These are phyloP conservation scores for Persicaria maculosa DNA, from an alignment of 148 eudicot genomes.

Conservation along the genomic window DNA sequence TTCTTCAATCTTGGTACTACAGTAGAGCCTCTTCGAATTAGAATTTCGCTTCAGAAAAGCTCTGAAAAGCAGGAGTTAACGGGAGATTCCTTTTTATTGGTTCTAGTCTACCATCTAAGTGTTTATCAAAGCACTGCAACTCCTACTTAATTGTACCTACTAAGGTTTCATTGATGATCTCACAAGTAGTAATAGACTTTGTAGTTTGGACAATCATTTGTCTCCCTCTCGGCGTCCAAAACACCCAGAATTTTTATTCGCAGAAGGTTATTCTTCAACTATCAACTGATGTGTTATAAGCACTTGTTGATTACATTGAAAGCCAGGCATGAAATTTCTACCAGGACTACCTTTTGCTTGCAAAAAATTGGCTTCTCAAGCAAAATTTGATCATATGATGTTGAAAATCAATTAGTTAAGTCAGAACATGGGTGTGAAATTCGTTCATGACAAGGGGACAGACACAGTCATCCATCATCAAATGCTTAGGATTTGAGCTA, in stretches of 20 bases:
- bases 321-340: no score
- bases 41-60: conserved; percentile 9
- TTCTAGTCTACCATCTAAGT: neutral
- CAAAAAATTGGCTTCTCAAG: no score
- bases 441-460: no score
- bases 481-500: no score
- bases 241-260: conserved; percentile 8
- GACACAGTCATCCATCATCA: no score
- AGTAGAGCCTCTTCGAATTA: neutral
- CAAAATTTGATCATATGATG: no score
- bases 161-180: neutral
- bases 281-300: no score
- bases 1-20: neutral
- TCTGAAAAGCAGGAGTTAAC: neutral
- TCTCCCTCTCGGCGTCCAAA: neutral
- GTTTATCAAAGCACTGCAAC: neutral
- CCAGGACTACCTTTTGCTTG: no score
- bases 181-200: neutral
- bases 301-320: no score
- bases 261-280: no score
- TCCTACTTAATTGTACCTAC: neutral
- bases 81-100: neutral
- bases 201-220: neutral
- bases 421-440: no score
- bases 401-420: no score